Base-by-base conservation (phyloP, 2,329 filamentous ascomycete species). In the Madurella mycetomatis region DNA sequence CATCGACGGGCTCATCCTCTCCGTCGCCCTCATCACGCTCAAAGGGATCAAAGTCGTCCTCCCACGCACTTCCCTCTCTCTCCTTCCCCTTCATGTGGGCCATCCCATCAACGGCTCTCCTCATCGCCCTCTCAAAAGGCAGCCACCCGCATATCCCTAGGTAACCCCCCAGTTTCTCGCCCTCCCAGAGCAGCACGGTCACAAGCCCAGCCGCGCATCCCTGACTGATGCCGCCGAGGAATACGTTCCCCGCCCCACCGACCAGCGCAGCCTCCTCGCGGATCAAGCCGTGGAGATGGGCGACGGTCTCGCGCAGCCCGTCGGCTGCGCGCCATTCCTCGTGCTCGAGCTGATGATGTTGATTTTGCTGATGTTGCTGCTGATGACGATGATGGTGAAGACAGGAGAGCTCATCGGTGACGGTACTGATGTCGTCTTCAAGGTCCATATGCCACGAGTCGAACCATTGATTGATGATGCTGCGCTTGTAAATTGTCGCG, bases 191-290 rank as follows among this genome's bases (percentile, higher is more conserved):
- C 51, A 82, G 53, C 53, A 73, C 57, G 9, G 72, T 67, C 16
- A 71, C 61, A 54, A 82, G 55, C 0, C 70, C 65, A 41, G 74
- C 73, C 2, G 79, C 79, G 58, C 76, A 79, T 0, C 80, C 80
- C 58, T 82, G 79, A 47, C 80, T 82, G 16, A 82, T 63, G 0
- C 79, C 79, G 40, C 76, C 74, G 0, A 83, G 56, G 1, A 79
- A 63, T 0, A 82, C 64, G 41, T 71, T 74, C 12, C 59, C 49
- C 0, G 67, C 58, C 3, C 75, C 72, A 0, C 46, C 47, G 0
- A 80, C 53, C 0, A 62, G n/a, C 1, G 49, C 60, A 1, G 72
- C 66, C 55, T 79, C 76, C 0, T 54, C 41, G 3, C 53, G 49
- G 1, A 80, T 9, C 1, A 79, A 55, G 0, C 32, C 57, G 40